Percentiles rank a stretch among this genome's conserved stretches.
These are phyloP conservation scores for Fraxinus albicans DNA, from an alignment of 305 asterid genomes.

Conservation along the genomic window DNA sequence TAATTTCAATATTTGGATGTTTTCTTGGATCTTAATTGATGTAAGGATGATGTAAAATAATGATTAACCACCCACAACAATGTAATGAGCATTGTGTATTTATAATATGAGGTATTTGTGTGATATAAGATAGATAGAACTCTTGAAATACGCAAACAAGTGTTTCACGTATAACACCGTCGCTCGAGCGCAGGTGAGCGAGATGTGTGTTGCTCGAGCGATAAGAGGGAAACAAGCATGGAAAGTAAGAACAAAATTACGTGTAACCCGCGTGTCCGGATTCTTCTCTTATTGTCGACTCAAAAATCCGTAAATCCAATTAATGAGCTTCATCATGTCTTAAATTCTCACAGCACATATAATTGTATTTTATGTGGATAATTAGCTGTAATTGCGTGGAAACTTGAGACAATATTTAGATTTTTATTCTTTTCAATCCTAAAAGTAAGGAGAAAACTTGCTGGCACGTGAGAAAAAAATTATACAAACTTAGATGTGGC, in stretches of 20 bases:
- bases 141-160: too few species aligned
- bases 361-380: background rate
- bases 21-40: too few species aligned
- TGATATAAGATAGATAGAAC: too few species aligned
- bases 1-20: too few species aligned
- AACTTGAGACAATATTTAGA: slow-evolving; percentile 12
- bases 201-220: too few species aligned
- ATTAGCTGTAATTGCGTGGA: slow-evolving; percentile 19
- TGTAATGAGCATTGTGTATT: too few species aligned
- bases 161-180: too few species aligned
- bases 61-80: too few species aligned
- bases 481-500: background rate
- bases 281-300: background rate
- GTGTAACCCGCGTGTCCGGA: slow-evolving; percentile 10
- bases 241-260: background rate
- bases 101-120: too few species aligned
- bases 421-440: slow-evolving; percentile 5
- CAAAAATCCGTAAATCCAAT: background rate
- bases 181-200: too few species aligned
- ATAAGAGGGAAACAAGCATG: too few species aligned
- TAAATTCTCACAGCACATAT: background rate
- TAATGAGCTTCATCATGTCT: slow-evolving; percentile 23
- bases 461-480: background rate
- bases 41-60: too few species aligned
- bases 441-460: background rate